phyloP scores from a whole-genome alignment of 169 alveolate species.

The Cryptosporidium canis region DNA sequence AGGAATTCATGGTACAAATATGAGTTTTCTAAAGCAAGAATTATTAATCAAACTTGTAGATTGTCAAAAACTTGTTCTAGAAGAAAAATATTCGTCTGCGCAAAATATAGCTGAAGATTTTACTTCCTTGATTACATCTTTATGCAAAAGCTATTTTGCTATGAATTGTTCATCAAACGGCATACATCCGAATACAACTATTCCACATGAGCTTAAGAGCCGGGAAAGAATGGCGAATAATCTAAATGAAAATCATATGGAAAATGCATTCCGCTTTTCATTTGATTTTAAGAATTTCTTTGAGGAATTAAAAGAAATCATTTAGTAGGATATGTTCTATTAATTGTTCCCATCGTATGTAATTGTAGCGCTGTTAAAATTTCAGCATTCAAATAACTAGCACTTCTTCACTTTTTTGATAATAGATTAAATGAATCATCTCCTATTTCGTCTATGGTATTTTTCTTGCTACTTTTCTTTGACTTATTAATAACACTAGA shows the following conservation, averaged over 20 bases:
- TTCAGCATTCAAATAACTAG: neutral
- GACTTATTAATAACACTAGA: neutral
- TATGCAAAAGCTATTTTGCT: neutral
- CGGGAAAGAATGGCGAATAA: neutral
- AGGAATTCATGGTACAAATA: neutral
- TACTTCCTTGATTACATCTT: neutral
- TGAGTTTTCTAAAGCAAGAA: slow-evolving; percentile 12
- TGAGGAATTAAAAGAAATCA: neutral
- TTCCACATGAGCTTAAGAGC: neutral
- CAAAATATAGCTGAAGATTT: slow-evolving; percentile 22
- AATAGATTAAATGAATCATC: slow-evolving; percentile 18
- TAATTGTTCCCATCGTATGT: neutral
- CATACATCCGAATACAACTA: neutral
- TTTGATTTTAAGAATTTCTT: neutral
- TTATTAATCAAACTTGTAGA: slow-evolving; percentile 9
- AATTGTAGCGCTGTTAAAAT: neutral
- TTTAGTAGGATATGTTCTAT: neutral
- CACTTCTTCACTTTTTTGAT: neutral
- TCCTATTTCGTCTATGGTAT: neutral
- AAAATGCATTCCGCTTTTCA: neutral
- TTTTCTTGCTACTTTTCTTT: neutral
- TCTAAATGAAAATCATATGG: neutral
- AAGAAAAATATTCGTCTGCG: slow-evolving; percentile 41
- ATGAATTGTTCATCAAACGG: neutral
- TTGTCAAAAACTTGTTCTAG: slow-evolving; percentile 43